Conservation (phyloP, 106 monocot genomes). For the Phalaenopsis equestris region DNA sequence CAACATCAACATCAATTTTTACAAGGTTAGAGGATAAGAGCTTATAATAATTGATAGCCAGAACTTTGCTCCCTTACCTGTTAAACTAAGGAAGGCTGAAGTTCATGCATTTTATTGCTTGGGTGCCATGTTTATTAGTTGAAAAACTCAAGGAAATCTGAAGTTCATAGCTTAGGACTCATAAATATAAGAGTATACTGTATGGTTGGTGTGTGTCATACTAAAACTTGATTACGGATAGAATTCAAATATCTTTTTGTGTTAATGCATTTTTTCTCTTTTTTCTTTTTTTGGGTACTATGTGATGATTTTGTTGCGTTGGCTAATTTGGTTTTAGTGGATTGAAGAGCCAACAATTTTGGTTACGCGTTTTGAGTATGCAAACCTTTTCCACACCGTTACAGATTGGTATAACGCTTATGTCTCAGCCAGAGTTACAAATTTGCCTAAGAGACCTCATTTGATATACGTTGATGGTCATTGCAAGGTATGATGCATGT, state of each 20-base stretch:
- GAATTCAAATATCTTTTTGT: not conserved
- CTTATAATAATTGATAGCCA: no score
- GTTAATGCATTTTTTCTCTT: not conserved
- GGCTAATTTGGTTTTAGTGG: conserved; percentile 48
- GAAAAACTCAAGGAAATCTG: no score
- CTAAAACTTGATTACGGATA: no score
- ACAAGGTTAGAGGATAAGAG: no score
- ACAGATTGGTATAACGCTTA: conserved; percentile 99
- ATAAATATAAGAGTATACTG: no score
- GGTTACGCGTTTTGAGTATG: conserved; percentile 96
- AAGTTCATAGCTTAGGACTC: no score
- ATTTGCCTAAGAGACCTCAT: conserved; percentile 53
- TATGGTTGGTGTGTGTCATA: no score
- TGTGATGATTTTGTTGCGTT: not conserved
- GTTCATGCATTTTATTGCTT: no score
- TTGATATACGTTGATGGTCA: conserved; percentile 93
- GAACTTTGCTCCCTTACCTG: no score
- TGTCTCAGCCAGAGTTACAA: conserved; percentile 69
- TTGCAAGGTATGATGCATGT: conserved; percentile 60
- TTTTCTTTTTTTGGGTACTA: not conserved
- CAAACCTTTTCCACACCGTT: conserved; percentile 94
- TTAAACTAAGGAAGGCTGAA: no score
- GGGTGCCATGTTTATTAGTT: no score
- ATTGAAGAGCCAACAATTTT: conserved; percentile 81
- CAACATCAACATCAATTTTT: no score